Conservation (phyloP, 2,329 filamentous ascomycete genomes). For the Mycocentrospora acerina region DNA sequence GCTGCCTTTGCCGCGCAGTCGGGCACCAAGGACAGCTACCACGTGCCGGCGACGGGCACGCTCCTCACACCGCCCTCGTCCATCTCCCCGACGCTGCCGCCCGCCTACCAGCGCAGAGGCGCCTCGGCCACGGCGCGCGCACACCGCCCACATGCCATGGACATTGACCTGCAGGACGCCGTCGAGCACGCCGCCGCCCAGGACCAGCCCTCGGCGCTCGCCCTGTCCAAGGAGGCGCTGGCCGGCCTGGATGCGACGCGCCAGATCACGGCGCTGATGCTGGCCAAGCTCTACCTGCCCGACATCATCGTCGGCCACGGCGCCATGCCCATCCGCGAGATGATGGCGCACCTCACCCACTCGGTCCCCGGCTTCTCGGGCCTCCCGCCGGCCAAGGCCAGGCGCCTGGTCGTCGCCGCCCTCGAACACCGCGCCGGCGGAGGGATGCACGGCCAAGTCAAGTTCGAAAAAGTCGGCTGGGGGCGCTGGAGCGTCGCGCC, state of each 20-base stretch:
- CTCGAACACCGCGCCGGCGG: constrained; percentile 74
- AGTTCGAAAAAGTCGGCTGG: constrained; percentile 97
- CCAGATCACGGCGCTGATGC: constrained; percentile 78
- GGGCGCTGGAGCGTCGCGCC: constrained; percentile 80
- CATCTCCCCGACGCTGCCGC: constrained; percentile 77
- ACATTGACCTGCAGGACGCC: constrained; percentile 79
- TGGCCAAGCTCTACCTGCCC: constrained; percentile 87
- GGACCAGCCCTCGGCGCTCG: constrained; percentile 47
- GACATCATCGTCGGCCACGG: constrained; percentile 88
- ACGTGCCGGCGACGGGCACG: constrained; percentile 40
- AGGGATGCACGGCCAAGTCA: constrained; percentile 67
- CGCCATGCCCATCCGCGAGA: constrained; percentile 88
- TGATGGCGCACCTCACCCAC: constrained; percentile 92
- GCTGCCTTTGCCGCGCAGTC: constrained; percentile 41
- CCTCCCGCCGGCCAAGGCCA: constrained; percentile 85
- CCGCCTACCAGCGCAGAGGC: constrained; percentile 73
- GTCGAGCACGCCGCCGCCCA: constrained; percentile 54
- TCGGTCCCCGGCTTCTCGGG: constrained; percentile 89
- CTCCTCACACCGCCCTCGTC: constrained; percentile 93
- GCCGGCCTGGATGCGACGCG: constrained; percentile 69
- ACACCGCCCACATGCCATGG: constrained; percentile 63
- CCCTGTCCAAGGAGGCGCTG: constrained; percentile 54
- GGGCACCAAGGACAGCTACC: constrained; percentile 31
- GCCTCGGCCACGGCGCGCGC: constrained; percentile 49
- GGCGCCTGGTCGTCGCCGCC: constrained; percentile 87